Evolutionary conservation across 1,284 basidiomycete genomes (phyloP).

Genomic region (Hymenochaete sp.): DNA sequence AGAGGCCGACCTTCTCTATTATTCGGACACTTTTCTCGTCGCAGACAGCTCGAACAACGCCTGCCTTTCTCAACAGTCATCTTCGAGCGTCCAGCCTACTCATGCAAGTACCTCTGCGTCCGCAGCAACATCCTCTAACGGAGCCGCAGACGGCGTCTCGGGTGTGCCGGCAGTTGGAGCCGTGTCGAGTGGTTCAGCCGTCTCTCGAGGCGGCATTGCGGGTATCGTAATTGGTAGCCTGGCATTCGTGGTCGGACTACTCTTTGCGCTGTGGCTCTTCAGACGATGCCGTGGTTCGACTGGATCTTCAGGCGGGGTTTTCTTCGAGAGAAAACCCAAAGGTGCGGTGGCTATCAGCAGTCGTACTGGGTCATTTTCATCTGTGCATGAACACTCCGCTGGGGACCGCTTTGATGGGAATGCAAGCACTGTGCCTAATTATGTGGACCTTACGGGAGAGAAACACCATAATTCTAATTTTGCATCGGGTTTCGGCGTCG

Average conservation of each 20-base stretch:
- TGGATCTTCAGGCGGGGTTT: slow-evolving; percentile 9
- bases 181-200: neutral
- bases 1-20: neutral
- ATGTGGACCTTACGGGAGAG: slow-evolving; percentile 9
- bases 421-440: too few species aligned
- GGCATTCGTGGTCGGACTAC: slow-evolving; percentile 5
- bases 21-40: slow-evolving; percentile 8
- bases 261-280: slow-evolving; percentile 2
- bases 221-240: slow-evolving; percentile 14
- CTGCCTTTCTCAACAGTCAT: slow-evolving; percentile 1
- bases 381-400: slow-evolving; percentile 3
- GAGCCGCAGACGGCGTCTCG: neutral
- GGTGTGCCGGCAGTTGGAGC: slow-evolving; percentile 9
- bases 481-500: neutral
- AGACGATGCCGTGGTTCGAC: slow-evolving; percentile 10
- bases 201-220: slow-evolving; percentile 13
- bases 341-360: slow-evolving; percentile 10
- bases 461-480: neutral
- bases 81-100: neutral
- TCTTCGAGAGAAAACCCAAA: slow-evolving; percentile 12
- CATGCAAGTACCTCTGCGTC: neutral
- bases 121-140: neutral
- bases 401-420: too few species aligned
- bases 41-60: slow-evolving; percentile 5
- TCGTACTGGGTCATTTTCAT: slow-evolving; percentile 8